Base-by-base conservation (phyloP, 371 early-diverging fungal species). In the Apophysomyces sp. region DNA sequence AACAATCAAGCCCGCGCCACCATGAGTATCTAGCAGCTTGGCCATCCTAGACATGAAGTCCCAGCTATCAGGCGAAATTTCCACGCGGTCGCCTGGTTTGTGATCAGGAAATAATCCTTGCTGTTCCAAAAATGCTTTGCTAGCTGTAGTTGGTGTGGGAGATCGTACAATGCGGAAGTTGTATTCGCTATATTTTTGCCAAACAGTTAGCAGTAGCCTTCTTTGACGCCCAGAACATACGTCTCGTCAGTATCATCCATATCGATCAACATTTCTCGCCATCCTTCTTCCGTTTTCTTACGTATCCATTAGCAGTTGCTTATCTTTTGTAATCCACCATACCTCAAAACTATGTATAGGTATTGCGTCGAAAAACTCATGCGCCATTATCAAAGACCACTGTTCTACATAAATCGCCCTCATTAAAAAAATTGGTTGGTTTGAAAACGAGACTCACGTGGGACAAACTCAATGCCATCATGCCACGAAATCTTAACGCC, bases 311-410 rank as follows among this genome's bases (percentile, higher is more conserved):
- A 44, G 49, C 21, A 44, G 2, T 21, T 7, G 4, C 21, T 21
- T 26, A 18, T 44, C 21, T 21, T 37, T 37, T 37, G 11, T 4
- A 18, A 7, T 21, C 28, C 26, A 18, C 15, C 32, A 24, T 78
- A 90, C 89, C 75, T 93, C 80, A 67, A 95, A 96, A 62, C 86
- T 87, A 74, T 92, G 90, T 29, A 98, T 83, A 0, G 98, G 97
- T 32, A 98, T 73, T 1, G 98, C 98, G 68, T 98, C 98, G 77
- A 98, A 96, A 53, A 97, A 97, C 76, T 98, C 98, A 77, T 98
- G 97, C 0, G 97, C 92, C 63, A 93, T 81, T 11, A 91, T 60
- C 56, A 91, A 65, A 4, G 90, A 80, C 69, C 78, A 86, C 44
- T 72, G 72, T 18, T 78, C 85, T 85, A n/a, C n/a, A n/a, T n/a